A percentile compares a stretch with the other conserved stretches of the same genome.
phyloP scores from a whole-genome alignment of 1,139 yeast species.

The Hanseniaspora uvarum region DNA sequence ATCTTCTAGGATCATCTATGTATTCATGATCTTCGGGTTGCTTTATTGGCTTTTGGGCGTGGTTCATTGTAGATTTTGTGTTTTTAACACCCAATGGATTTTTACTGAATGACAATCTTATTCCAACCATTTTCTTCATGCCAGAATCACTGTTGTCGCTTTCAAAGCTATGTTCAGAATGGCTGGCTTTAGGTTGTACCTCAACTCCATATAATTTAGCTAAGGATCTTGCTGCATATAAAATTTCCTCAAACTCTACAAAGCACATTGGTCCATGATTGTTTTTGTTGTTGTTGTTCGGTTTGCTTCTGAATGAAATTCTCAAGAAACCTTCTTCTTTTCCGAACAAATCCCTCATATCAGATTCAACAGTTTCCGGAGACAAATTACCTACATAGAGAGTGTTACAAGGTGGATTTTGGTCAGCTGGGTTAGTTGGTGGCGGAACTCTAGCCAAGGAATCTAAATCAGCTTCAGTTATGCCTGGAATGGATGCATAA shows the following conservation, averaged over 20 bases:
- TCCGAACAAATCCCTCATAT: conserved; percentile 73
- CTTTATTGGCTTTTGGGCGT: not conserved
- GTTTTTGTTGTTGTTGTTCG: conserved; percentile 33
- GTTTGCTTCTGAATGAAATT: conserved; percentile 73
- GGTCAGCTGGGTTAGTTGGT: conserved; percentile 98
- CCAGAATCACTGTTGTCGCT: conserved; percentile 29
- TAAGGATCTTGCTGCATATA: conserved; percentile 83
- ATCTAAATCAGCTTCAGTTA: conserved; percentile 56
- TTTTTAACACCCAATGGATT: conserved; percentile 96
- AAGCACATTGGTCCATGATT: conserved; percentile 96
- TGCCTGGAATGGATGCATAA: conserved; percentile 32
- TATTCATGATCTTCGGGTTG: not conserved
- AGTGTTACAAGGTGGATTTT: conserved; percentile 96
- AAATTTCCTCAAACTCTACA: conserved; percentile 94
- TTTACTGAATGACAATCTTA: conserved; percentile 82
- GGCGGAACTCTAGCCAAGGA: conserved; percentile 75
- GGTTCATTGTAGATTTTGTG: conserved; percentile 8
- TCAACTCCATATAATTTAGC: conserved; percentile 88
- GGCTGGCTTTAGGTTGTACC: conserved; percentile 41
- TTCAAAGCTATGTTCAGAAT: conserved; percentile 36
- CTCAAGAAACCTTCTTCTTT: conserved; percentile 89
- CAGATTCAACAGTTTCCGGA: conserved; percentile 92
- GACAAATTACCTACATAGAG: conserved; percentile 93
- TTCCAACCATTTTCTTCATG: conserved; percentile 80
- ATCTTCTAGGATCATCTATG: not conserved